These are phyloP conservation scores for Plasmopara viticola DNA, from an alignment of 352 stramenopile genomes.

Conservation along the genomic window DNA sequence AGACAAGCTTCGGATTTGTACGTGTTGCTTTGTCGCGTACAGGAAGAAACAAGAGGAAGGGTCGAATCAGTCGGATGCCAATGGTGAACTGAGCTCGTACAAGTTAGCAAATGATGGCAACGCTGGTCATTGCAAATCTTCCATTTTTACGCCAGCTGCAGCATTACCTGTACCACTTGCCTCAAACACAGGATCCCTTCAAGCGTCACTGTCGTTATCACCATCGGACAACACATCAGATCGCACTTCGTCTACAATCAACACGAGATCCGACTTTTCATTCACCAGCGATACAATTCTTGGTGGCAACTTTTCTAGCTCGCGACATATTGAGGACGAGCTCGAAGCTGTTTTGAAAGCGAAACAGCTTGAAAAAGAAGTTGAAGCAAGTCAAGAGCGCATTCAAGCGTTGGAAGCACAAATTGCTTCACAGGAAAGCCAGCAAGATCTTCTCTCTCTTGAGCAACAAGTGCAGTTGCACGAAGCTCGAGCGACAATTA, in stretches of 20 bases:
- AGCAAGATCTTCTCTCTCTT: slow-evolving; percentile 45
- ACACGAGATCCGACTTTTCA: slow-evolving; percentile 30
- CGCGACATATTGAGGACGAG: slow-evolving; percentile 53
- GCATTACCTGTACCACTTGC: neutral
- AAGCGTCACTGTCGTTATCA: slow-evolving; percentile 8
- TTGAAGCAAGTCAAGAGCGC: slow-evolving; percentile 49
- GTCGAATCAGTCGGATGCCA: slow-evolving; percentile 5
- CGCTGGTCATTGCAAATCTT: slow-evolving; percentile 6
- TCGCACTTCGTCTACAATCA: slow-evolving; percentile 29
- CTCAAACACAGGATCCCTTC: slow-evolving; percentile 3
- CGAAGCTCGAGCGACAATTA: slow-evolving; percentile 54
- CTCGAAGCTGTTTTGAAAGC: slow-evolving; percentile 50
- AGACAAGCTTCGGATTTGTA: slow-evolving; percentile 64
- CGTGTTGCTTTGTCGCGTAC: slow-evolving; percentile 64
- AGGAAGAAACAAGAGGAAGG: slow-evolving; percentile 33
- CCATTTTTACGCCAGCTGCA: neutral
- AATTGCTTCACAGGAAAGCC: slow-evolving; percentile 51
- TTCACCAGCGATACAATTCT: slow-evolving; percentile 27
- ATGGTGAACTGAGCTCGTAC: slow-evolving; percentile 10
- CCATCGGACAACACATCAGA: slow-evolving; percentile 30
- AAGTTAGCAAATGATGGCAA: slow-evolving; percentile 9
- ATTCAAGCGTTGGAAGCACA: slow-evolving; percentile 50
- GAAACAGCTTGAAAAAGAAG: slow-evolving; percentile 62
- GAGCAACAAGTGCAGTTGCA: slow-evolving; percentile 52
- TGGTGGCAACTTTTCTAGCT: slow-evolving; percentile 17